Base-by-base conservation (phyloP, 2,329 filamentous ascomycete species). In the Epichloe bromicola region DNA sequence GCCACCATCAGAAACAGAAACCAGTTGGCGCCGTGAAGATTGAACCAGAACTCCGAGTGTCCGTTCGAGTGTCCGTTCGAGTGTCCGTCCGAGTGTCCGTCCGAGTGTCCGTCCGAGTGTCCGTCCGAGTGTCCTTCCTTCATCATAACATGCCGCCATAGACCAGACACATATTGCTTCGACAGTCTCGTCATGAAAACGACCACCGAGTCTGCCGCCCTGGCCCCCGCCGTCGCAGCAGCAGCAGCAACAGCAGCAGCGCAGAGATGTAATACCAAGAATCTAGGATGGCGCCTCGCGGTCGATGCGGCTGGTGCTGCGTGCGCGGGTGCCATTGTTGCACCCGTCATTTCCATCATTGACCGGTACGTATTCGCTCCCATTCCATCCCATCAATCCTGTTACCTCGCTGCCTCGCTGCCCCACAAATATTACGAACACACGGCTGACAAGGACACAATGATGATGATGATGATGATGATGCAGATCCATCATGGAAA, bases 271-370 rank as follows among this genome's bases (percentile, higher is more conserved):
- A 94, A 94, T 65, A 90, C 86, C 23, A 78, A 80, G 56, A 83
- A 86, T 58, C 67, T 95, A 51, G 77, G 76, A 14, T 65, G 76
- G 57, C 77, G 88, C 49, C 62, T 94, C 12, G 79, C 74, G 42
- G 78, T 81, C 15, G 88, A 95, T 70, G 67, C 78, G 20, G 66
- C 78, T 43, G 83, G 84, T 60, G 89, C 88, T 1, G 75, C 78
- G 2, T 76, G 79, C 44, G 87, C 89, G 11, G 88, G 85, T 2
- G 78, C 76, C 6, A 70, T 93, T 54, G 85, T 95, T 46, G 88
- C 89, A 50, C 89, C 90, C 1, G 64, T 94, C 39, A 91, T 95
- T 56, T 86, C 85, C 38, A 84, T 93, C 57, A 93, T 96, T 67
- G 89, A 95, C 67, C 81, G 85, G 86, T 90, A 71, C 42, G 57